phyloP scores from a whole-genome alignment of 768 basidiomycete genomes.

The Pisolithus albus region DNA sequence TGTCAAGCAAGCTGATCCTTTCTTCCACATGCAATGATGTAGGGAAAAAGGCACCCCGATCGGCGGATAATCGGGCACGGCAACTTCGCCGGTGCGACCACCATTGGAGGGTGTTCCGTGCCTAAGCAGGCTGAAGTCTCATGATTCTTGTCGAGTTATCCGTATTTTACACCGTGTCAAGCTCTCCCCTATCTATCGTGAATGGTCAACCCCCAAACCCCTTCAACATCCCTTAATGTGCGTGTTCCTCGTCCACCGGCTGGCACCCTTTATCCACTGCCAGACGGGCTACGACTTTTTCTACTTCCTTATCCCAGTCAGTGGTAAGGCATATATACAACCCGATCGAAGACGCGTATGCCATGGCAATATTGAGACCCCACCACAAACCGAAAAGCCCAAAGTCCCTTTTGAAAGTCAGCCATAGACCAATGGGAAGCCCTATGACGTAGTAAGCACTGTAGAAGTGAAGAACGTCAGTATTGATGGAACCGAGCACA shows the following conservation, averaged over 20 bases:
- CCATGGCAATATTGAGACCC: conserved; percentile 56
- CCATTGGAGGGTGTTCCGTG: too few relatives aligned
- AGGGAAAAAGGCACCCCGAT: too few relatives aligned
- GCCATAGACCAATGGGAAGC: conserved; percentile 74
- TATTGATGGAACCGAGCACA: not conserved
- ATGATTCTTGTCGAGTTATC: too few relatives aligned
- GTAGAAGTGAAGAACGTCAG: not conserved
- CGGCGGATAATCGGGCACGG: too few relatives aligned
- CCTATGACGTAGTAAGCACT: conserved; percentile 78
- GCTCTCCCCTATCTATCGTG: too few relatives aligned
- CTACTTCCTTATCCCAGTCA: conserved; percentile 66
- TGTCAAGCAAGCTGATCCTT: too few relatives aligned
- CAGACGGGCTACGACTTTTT: conserved; percentile 50
- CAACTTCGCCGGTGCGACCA: too few relatives aligned
- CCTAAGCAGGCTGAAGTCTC: too few relatives aligned
- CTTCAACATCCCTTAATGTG: not conserved
- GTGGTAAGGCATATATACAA: conserved; percentile 49
- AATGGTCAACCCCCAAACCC: not conserved
- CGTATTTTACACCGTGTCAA: too few relatives aligned
- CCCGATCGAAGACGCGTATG: conserved; percentile 47
- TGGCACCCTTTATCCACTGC: conserved; percentile 37
- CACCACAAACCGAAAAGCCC: conserved; percentile 78
- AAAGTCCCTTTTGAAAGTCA: conserved; percentile 57
- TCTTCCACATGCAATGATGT: too few relatives aligned
- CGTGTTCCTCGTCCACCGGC: conserved; percentile 2